phyloP scores from a whole-genome alignment of 2,329 filamentous ascomycete species.

The Epichloe hybrida region DNA sequence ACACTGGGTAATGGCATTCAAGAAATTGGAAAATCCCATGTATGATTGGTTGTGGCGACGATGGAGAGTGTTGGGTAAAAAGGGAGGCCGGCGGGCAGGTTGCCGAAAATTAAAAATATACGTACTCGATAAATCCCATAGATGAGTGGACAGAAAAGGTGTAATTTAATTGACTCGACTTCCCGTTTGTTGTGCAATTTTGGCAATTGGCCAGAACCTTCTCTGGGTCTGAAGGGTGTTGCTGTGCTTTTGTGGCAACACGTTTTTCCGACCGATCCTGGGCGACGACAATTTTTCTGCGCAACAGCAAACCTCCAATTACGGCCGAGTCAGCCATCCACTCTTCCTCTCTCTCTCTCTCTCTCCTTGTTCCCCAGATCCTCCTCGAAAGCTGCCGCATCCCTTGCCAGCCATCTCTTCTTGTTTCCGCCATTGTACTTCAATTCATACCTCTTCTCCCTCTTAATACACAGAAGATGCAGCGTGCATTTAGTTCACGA shows the following conservation, averaged over 20 bases:
- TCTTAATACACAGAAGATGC: conserved; percentile 52
- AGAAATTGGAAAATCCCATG: neutral
- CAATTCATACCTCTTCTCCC: conserved; percentile 17
- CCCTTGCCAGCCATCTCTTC: conserved; percentile 10
- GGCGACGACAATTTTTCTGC: conserved; percentile 29
- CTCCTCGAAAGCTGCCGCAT: conserved; percentile 3
- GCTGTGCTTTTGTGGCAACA: conserved; percentile 12
- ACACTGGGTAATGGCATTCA: neutral
- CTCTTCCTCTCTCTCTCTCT: conserved; percentile 5
- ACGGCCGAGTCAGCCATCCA: conserved; percentile 3
- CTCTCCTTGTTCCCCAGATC: conserved; percentile 4
- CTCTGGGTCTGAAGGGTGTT: conserved; percentile 5
- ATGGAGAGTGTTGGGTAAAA: neutral
- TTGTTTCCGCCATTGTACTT: conserved; percentile 10
- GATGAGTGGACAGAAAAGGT: neutral
- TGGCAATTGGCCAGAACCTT: conserved; percentile 7
- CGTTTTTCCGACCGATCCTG: conserved; percentile 24
- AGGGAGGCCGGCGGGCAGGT: neutral
- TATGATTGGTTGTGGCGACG: neutral
- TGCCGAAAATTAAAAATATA: neutral
- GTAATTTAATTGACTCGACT: neutral
- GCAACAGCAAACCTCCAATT: conserved; percentile 7
- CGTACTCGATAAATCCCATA: neutral
- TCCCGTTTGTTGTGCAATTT: neutral
- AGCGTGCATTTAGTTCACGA: conserved; percentile 79